Conservation (phyloP, 2,329 filamentous ascomycete species). For the Pestalotiopsis sp. region DNA sequence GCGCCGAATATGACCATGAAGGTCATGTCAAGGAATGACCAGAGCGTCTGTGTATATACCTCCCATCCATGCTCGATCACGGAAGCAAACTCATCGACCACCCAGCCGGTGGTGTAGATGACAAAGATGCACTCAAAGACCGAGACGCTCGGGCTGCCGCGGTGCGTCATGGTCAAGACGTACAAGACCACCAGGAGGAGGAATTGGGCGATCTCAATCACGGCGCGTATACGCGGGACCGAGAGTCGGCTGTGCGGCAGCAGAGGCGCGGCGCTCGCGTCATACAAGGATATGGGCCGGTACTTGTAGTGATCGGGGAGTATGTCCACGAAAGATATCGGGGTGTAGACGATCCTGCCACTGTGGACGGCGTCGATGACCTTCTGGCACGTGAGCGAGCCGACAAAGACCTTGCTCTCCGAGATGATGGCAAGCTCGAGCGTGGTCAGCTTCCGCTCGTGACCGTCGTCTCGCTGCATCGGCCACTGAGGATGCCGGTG, state of each 20-base stretch:
- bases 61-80: constrained; percentile 68
- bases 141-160: constrained; percentile 50
- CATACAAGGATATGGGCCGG: constrained; percentile 70
- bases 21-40: constrained; percentile 75
- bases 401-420: constrained; percentile 70
- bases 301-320: constrained; percentile 75
- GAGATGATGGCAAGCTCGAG: constrained; percentile 74
- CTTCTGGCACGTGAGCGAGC: constrained; percentile 67
- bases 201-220: constrained; percentile 69
- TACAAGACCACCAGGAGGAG: constrained; percentile 65
- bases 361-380: constrained; percentile 73
- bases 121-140: constrained; percentile 62
- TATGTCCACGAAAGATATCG: constrained; percentile 71
- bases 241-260: constrained; percentile 75
- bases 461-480: constrained; percentile 39
- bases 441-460: constrained; percentile 63
- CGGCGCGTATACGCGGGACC: constrained; percentile 68
- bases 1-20: constrained; percentile 65
- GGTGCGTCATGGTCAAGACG: constrained; percentile 63
- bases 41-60: constrained; percentile 74
- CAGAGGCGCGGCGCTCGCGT: constrained; percentile 65
- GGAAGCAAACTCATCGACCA: constrained; percentile 66
- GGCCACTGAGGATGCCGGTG: constrained; percentile 44
- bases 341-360: constrained; percentile 71
- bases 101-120: constrained; percentile 69